Evolutionary conservation across 345 rosid species (phyloP).

Genomic region (Brassica incana): DNA sequence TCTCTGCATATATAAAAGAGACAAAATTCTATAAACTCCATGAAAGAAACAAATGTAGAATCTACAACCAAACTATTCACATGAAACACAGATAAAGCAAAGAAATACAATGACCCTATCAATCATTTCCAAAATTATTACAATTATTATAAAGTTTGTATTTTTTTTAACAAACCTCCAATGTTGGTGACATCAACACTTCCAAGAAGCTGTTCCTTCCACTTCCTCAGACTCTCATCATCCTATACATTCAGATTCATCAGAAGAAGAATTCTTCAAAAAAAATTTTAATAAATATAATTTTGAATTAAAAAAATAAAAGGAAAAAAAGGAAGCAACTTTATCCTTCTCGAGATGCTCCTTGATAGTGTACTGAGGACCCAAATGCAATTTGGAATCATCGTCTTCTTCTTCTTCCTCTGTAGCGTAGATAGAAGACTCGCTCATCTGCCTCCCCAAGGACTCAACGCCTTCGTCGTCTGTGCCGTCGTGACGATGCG

Average conservation of each 20-base stretch:
- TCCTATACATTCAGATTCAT: conserved; percentile 44
- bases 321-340: conserved; percentile 32
- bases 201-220: conserved; percentile 86
- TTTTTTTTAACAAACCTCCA: conserved; percentile 48
- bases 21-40: not conserved
- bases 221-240: conserved; percentile 80
- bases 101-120: not conserved
- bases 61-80: not conserved
- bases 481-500: conserved; percentile 12
- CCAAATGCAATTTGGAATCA: conserved; percentile 49
- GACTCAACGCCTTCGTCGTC: conserved; percentile 42
- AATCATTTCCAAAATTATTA: not conserved
- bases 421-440: conserved; percentile 44
- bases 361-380: conserved; percentile 75
- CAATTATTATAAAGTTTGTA: not conserved
- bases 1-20: conserved; percentile 48
- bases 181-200: conserved; percentile 64
- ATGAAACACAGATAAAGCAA: not conserved
- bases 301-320: too few species aligned
- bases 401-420: conserved; percentile 62
- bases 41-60: not conserved
- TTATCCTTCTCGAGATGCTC: conserved; percentile 76
- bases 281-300: not conserved
- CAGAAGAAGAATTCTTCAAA: not conserved
- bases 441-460: conserved; percentile 46